phyloP scores from a whole-genome alignment of 179 eudicot species.

The Corrigiola litoralis region DNA sequence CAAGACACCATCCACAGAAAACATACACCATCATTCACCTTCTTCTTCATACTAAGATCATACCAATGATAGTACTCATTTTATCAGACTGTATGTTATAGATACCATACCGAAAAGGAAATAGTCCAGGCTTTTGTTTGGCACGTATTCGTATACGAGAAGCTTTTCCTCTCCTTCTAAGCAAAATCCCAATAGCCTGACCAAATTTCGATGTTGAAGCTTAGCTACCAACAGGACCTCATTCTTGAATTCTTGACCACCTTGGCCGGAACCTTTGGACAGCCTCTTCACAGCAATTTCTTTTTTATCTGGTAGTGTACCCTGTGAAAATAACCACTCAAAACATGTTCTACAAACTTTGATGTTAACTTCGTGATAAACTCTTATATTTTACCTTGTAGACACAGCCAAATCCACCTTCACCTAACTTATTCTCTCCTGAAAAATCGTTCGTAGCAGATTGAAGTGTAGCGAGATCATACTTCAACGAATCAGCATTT shows the following conservation, averaged over 20 bases:
- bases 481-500: conserved; percentile 11
- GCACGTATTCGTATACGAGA: conserved; percentile 32
- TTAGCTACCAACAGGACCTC: conserved; percentile 32
- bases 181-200: conserved; percentile 27
- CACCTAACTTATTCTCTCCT: conserved; percentile 33
- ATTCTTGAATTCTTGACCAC: conserved; percentile 32
- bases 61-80: too few species aligned
- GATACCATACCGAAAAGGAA: conserved; percentile 24
- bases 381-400: conserved; percentile 26
- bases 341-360: not conserved
- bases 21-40: not conserved
- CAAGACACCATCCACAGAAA: not conserved
- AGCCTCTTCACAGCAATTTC: conserved; percentile 34
- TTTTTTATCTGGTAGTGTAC: conserved; percentile 17
- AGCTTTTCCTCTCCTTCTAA: conserved; percentile 25
- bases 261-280: conserved; percentile 24
- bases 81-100: not conserved
- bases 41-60: not conserved
- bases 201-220: conserved; percentile 35
- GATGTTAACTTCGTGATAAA: not conserved
- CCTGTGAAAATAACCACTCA: not conserved
- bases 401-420: conserved; percentile 43
- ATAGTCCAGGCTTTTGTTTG: conserved; percentile 32
- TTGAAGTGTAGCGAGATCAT: conserved; percentile 20
- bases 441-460: conserved; percentile 34